Conservation (phyloP, 768 basidiomycete species). For the Galerina marginata region DNA sequence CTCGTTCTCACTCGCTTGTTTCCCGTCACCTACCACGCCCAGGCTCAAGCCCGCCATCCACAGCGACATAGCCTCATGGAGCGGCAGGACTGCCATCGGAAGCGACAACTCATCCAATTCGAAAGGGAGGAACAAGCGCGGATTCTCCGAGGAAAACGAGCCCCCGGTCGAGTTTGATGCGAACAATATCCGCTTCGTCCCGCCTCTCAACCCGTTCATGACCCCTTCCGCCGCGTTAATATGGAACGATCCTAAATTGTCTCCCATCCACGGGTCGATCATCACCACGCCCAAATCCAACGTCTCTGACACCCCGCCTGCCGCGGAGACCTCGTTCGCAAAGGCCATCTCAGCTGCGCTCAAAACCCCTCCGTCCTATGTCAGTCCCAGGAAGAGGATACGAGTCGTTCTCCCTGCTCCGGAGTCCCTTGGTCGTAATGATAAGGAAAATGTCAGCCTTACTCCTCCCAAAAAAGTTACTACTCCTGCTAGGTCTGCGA, state of each 20-base stretch:
- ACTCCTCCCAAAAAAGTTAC: too few species aligned
- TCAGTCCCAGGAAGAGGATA: too few species aligned
- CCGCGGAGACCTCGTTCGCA: not conserved
- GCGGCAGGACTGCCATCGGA: not conserved
- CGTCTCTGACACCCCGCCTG: constrained; percentile 6
- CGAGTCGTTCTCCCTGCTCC: too few species aligned
- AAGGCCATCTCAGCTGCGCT: not conserved
- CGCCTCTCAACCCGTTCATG: constrained; percentile 19
- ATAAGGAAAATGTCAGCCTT: not conserved
- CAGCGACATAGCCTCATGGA: not conserved
- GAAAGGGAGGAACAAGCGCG: not conserved
- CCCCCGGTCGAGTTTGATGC: constrained; percentile 22
- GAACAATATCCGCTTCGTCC: constrained; percentile 28
- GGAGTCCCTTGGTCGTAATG: too few species aligned
- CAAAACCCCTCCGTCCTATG: not conserved
- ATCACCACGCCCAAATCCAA: constrained; percentile 5
- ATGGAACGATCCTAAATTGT: constrained; percentile 33
- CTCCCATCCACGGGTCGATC: constrained; percentile 26
- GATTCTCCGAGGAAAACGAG: not conserved
- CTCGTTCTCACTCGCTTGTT: constrained; percentile 2
- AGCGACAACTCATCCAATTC: not conserved
- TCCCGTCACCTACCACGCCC: not conserved
- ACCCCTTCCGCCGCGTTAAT: constrained; percentile 17
- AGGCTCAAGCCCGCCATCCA: not conserved
- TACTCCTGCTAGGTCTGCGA: too few species aligned